Base-by-base conservation (phyloP, 2,329 filamentous ascomycete species). In the Calycina herbarum region DNA sequence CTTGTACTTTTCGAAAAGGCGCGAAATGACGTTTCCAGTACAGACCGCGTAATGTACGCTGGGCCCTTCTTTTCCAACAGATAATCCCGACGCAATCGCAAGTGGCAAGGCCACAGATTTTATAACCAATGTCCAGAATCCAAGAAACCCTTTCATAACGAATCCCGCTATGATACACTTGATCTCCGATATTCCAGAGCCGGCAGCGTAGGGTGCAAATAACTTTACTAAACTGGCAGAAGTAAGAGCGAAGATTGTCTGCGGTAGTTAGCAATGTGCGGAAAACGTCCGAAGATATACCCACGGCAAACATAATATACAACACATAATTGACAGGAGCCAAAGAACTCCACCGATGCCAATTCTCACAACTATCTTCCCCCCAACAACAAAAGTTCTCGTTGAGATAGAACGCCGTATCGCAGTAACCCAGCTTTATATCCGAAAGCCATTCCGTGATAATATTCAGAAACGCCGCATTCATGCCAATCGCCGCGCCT, bases 31-130 rank as follows among this genome's bases (percentile, higher is more conserved):
- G 77, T 97, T 98, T 65, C 95, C 95, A 0, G 94, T 97, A 75
- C 95, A 98, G 6, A 98, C 95, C 3, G 95, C 95, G 76, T 98
- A 99, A 78, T 99, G 95, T n/a, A 99, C 95, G 78, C 94, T 97
- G 0, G 95, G 95, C 0, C 95, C 95, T 80, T 99, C 95, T 76
- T 99, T 99, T 63, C 95, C 95, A 13, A 99, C 93, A 0, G 93
- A 97, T 29, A 99, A 81, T 1, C 95, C 95, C 1, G 94, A 97
- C 13, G 91, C 94, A 76, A 99, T 99, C 56, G 94, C 92, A 57
- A 99, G 82, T 0, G 95, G 95, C 59, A 99, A 82, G 29, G 91
- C 92, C 64, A 98, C 86, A 0, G 93, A 96, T 80, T 99, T 99
- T 80, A 99, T 98, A 67, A 95, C 78, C 38, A 99, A 82, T 5